phyloP scores from a whole-genome alignment of 1,284 basidiomycete species.

The Clitocybe nebularis region DNA sequence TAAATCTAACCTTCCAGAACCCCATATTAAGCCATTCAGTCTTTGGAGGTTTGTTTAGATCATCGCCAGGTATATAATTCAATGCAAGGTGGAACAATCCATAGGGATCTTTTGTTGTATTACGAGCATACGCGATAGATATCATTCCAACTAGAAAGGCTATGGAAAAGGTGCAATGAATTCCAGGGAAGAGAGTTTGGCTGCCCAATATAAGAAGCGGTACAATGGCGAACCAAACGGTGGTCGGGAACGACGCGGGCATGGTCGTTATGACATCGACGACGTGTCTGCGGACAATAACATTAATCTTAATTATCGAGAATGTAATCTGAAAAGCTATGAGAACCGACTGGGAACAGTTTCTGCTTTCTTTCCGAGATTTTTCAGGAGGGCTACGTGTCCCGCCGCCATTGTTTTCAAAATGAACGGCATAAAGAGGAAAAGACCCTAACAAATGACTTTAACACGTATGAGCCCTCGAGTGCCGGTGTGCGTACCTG shows the following conservation, averaged over 20 bases:
- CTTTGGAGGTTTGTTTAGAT: constrained; percentile 27
- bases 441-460: constrained; percentile 17
- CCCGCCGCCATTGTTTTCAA: constrained; percentile 22
- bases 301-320: too few species aligned
- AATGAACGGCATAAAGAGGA: constrained; percentile 24
- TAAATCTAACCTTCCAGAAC: constrained; percentile 49
- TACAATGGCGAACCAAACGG: background rate
- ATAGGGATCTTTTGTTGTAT: constrained; percentile 40
- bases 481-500: constrained; percentile 3
- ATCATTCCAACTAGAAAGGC: background rate
- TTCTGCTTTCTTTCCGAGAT: constrained; percentile 22
- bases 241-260: too few species aligned
- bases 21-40: constrained; percentile 73
- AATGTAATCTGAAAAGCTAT: background rate
- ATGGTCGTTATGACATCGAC: background rate
- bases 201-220: background rate
- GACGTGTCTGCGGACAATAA: too few species aligned
- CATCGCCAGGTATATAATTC: constrained; percentile 36
- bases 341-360: constrained; percentile 12
- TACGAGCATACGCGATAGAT: constrained; percentile 4
- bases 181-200: background rate
- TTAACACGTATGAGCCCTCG: background rate
- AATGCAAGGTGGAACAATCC: constrained; percentile 49
- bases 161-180: background rate
- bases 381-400: constrained; percentile 23